Conservation (phyloP, 129 eudicot species). For the Helianthus annuus region DNA sequence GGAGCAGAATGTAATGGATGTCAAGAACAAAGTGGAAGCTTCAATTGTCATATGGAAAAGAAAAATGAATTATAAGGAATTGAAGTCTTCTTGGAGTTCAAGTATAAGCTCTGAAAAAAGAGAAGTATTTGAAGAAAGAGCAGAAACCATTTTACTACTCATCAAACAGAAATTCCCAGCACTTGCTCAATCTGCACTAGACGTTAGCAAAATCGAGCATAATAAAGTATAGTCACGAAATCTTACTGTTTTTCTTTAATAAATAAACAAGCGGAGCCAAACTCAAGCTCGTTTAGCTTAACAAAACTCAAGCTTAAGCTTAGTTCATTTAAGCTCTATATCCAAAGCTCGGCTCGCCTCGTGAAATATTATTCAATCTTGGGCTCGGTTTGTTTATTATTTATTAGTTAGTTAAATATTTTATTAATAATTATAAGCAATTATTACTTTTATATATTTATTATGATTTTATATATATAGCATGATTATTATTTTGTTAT, state of each 20-base stretch:
- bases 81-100: slow-evolving; percentile 68
- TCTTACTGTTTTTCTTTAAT: neutral
- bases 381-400: no score
- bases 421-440: no score
- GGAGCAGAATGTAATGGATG: slow-evolving; percentile 67
- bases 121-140: slow-evolving; percentile 84
- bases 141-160: slow-evolving; percentile 70
- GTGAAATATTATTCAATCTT: no score
- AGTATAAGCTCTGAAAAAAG: slow-evolving; percentile 66
- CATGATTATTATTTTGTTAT: no score
- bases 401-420: no score
- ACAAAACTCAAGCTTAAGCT: no score
- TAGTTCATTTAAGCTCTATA: no score
- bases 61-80: slow-evolving; percentile 68
- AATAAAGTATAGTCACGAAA: slow-evolving; percentile 46
- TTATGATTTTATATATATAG: no score
- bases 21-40: slow-evolving; percentile 87
- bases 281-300: neutral
- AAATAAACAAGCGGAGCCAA: no score
- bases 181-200: slow-evolving; percentile 72
- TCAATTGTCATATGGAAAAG: slow-evolving; percentile 84
- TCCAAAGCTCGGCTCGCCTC: no score
- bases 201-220: slow-evolving; percentile 71
- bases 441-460: no score
- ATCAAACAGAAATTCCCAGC: slow-evolving; percentile 75